Evolutionary conservation across 2,329 filamentous ascomycete genomes (phyloP).

Genomic region (Alternaria hordeiaustralica): DNA sequence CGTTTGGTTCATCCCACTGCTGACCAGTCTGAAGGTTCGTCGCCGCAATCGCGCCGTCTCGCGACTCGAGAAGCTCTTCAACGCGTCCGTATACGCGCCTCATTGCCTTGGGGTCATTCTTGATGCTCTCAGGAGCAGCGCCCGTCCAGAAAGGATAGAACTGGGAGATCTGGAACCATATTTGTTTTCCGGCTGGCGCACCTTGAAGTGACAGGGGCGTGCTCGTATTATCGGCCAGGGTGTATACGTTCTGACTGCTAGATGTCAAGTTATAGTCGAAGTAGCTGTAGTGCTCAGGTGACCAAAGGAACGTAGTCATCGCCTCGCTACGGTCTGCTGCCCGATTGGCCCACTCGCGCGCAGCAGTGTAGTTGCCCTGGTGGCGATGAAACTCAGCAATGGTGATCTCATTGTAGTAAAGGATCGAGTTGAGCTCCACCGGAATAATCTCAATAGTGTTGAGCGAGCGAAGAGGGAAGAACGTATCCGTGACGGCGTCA

Average conservation of each 20-base stretch:
- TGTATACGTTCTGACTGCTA: slow-evolving; percentile 61
- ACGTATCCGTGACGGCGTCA: slow-evolving; percentile 65
- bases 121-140: slow-evolving; percentile 64
- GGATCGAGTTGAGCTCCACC: slow-evolving; percentile 71
- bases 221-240: slow-evolving; percentile 54
- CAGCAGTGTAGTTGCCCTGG: slow-evolving; percentile 59
- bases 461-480: slow-evolving; percentile 70
- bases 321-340: slow-evolving; percentile 64
- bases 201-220: slow-evolving; percentile 44
- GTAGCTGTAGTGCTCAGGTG: slow-evolving; percentile 66
- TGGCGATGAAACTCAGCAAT: slow-evolving; percentile 63
- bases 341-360: slow-evolving; percentile 57
- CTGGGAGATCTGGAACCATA: slow-evolving; percentile 65
- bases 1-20: slow-evolving; percentile 75
- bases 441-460: slow-evolving; percentile 66
- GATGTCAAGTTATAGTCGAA: slow-evolving; percentile 74
- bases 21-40: slow-evolving; percentile 67
- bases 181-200: slow-evolving; percentile 63
- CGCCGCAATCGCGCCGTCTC: slow-evolving; percentile 65
- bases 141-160: slow-evolving; percentile 75
- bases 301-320: slow-evolving; percentile 71
- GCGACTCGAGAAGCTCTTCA: slow-evolving; percentile 58
- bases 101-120: slow-evolving; percentile 65
- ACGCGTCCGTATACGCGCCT: slow-evolving; percentile 63
- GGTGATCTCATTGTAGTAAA: slow-evolving; percentile 69